Base-by-base conservation (phyloP, 192 early-diverging fungal species). In the Entophlyctis luteolus region DNA sequence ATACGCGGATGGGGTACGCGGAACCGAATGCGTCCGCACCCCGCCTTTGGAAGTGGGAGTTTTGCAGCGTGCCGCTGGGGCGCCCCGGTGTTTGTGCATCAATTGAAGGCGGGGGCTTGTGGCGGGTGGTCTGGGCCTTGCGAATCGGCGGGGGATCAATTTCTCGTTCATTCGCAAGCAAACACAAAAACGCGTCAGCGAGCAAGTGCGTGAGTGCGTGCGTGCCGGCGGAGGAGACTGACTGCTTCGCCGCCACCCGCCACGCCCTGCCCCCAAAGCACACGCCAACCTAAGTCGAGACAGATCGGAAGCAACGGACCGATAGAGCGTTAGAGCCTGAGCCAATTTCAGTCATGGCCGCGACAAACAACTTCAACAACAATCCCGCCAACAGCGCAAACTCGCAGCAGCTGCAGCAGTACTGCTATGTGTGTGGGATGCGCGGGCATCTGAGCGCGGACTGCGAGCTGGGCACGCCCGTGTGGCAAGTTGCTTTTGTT, bases 341-440 rank as follows among this genome's bases (percentile, higher is more conserved):
- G 20, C 42, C 42, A 45, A 45, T 20, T 16, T 45, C 42, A 16
- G 14, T 16, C 14, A 45, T 16, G 14, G 42, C 14, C 42, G 14
- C 42, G 20, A 45, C 14, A 12, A 45, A 45, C 0, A n/a, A 12
- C 42, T 45, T 20, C 42, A 16, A 12, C 49, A 23, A 8, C 49
- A 52, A 12, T 52, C n/a, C n/a, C n/a, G n/a, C 16, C 49, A n/a
- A 23, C 49, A 52, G 23, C 49, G 28, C n/a, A 0, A n/a, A n/a
- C 8, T 8, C 10, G 23, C 49, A 52, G 22, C 49, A 12, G 12
- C 49, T 12, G 8, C n/a, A 52, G 8, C 49, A 27, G 16, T 52
- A 22, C 49, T 52, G 49, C 49, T 52, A n/a, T 27, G 49, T 52
- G 49, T 52, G 49, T 52, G 49, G 49, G 0, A n/a, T n/a, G 49